phyloP scores from a whole-genome alignment of 2,329 filamentous ascomycete species.

The Cladosporium sp. region DNA sequence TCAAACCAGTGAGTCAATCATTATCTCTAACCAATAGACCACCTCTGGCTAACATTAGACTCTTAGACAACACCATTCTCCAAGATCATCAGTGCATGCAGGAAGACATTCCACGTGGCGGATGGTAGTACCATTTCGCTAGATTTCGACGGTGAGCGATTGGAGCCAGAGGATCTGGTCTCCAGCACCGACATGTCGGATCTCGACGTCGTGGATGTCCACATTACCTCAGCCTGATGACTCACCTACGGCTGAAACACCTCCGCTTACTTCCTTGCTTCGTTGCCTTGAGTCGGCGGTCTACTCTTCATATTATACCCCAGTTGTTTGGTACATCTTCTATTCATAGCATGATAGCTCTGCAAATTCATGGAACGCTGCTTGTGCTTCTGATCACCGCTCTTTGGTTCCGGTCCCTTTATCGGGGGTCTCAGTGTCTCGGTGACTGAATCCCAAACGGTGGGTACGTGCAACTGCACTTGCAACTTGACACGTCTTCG shows the following conservation, averaged over 20 bases:
- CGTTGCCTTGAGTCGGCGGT: not conserved
- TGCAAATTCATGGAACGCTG: not conserved
- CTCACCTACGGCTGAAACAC: constrained; percentile 10
- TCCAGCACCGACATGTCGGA: constrained; percentile 72
- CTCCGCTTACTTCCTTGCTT: not conserved
- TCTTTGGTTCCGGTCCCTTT: constrained; percentile 1
- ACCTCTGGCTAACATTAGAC: not conserved
- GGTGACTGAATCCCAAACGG: not conserved
- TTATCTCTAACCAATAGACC: not conserved
- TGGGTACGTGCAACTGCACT: not conserved
- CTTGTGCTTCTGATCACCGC: not conserved
- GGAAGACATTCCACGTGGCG: constrained; percentile 55
- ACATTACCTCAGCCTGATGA: constrained; percentile 53
- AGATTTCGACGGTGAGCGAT: constrained; percentile 72
- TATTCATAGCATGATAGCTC: constrained; percentile 1
- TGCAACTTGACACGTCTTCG: not conserved
- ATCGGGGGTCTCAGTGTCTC: not conserved
- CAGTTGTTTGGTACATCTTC: not conserved
- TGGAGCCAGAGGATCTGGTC: constrained; percentile 63
- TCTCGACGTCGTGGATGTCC: constrained; percentile 74
- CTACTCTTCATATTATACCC: constrained; percentile 11
- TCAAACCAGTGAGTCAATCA: constrained; percentile 47
- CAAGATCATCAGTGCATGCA: constrained; percentile 65
- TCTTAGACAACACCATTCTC: constrained; percentile 59
- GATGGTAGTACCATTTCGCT: constrained; percentile 60